Percentiles rank a stretch among this genome's conserved stretches.
phyloP scores from a whole-genome alignment of 148 eudicot species.

The Persicaria maculosa region DNA sequence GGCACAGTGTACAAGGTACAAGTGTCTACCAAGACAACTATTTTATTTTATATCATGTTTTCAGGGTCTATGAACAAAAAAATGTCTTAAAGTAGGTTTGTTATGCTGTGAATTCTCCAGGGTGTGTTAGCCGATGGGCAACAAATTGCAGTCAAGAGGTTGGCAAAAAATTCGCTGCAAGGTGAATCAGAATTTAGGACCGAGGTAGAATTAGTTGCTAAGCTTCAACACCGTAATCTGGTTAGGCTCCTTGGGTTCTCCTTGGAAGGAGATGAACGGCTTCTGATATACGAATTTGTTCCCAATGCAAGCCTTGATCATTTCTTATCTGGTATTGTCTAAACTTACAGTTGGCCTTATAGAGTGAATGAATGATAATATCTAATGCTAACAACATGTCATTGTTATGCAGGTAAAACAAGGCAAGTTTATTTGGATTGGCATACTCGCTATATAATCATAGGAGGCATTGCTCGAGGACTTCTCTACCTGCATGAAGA shows the following conservation, averaged over 20 bases:
- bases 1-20: too few relatives aligned
- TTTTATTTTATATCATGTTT: too few relatives aligned
- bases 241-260: constrained; percentile 27
- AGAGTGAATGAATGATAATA: background rate
- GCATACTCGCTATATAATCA: constrained; percentile 24
- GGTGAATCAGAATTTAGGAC: constrained; percentile 34
- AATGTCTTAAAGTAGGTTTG: background rate
- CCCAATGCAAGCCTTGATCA: background rate
- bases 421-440: constrained; percentile 14
- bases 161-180: constrained; percentile 25
- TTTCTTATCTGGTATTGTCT: background rate
- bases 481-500: constrained; percentile 26
- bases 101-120: constrained; percentile 14
- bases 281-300: constrained; percentile 23
- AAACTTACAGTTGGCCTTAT: too few relatives aligned
- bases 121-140: constrained; percentile 29
- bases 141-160: constrained; percentile 40
- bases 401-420: constrained; percentile 5
- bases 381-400: background rate
- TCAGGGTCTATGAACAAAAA: too few relatives aligned
- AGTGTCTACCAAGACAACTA: too few relatives aligned
- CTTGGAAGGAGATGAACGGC: constrained; percentile 18
- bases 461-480: constrained; percentile 27
- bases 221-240: constrained; percentile 39
- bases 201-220: constrained; percentile 32